A percentile compares a stretch with the other conserved stretches of the same genome.
Evolutionary conservation across 176 grass and related monocot genomes (phyloP).

Genomic region (sorghum (Sorghum bicolor)): DNA sequence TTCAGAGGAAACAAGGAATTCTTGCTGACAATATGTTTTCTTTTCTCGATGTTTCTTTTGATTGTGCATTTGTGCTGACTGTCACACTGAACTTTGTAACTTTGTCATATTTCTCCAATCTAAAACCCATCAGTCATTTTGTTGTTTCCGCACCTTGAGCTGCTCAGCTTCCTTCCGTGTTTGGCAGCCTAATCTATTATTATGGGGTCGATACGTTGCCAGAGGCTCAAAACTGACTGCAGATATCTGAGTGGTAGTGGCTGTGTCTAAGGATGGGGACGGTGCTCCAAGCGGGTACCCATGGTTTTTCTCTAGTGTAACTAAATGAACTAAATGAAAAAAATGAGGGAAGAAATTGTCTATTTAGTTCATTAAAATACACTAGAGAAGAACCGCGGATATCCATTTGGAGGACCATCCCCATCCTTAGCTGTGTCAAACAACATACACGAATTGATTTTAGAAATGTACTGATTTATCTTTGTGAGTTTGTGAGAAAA

Average conservation of each 20-base stretch:
- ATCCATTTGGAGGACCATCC: no score
- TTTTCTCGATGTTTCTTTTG: background rate
- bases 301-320: no score
- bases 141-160: conserved; percentile 5
- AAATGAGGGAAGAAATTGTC: no score
- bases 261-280: no score
- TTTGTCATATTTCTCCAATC: background rate
- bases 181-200: conserved; percentile 10
- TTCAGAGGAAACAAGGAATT: conserved; percentile 9
- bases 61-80: background rate
- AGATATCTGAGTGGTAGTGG: conserved; percentile 7
- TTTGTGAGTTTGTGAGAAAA: background rate
- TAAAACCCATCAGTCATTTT: background rate
- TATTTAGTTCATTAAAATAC: no score
- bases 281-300: no score
- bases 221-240: background rate
- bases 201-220: background rate
- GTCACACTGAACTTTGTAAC: background rate
- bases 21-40: background rate
- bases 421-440: background rate
- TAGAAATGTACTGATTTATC: conserved; percentile 1
- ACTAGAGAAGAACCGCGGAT: no score
- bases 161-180: background rate
- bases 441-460: conserved; percentile 4
- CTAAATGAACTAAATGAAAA: no score